Percentiles rank a stretch among this genome's conserved stretches.
phyloP scores from a whole-genome alignment of 495 filamentous ascomycete genomes.

The Podospora australis region DNA sequence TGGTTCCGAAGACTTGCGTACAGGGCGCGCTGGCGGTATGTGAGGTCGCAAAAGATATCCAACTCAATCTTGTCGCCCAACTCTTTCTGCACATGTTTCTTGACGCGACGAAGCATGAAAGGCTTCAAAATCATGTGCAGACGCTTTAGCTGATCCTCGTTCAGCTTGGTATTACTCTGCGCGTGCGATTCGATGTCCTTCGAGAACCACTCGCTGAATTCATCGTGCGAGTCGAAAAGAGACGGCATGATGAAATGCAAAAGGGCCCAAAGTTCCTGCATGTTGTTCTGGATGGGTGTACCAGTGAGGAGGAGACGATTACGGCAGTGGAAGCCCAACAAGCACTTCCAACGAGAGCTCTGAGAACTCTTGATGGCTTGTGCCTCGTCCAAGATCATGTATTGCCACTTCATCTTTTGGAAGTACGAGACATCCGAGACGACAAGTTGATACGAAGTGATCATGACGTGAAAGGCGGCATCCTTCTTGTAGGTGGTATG shows the following conservation, averaged over 20 bases:
- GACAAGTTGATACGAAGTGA: slow-evolving; percentile 96
- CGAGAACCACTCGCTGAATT: slow-evolving; percentile 99
- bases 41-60: slow-evolving; percentile 94
- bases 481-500: slow-evolving; percentile 91
- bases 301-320: slow-evolving; percentile 92
- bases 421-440: slow-evolving; percentile 94
- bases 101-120: slow-evolving; percentile 98
- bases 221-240: slow-evolving; percentile 95
- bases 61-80: slow-evolving; percentile 97
- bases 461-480: slow-evolving; percentile 87
- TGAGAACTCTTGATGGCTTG: slow-evolving; percentile 98
- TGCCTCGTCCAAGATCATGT: slow-evolving; percentile 98
- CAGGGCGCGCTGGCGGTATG: slow-evolving; percentile 92
- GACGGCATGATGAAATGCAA: slow-evolving; percentile 99
- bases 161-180: slow-evolving; percentile 96
- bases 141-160: slow-evolving; percentile 93
- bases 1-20: slow-evolving; percentile 88
- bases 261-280: slow-evolving; percentile 98
- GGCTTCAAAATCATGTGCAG: slow-evolving; percentile 98
- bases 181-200: slow-evolving; percentile 99
- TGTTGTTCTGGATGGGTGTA: slow-evolving; percentile 99
- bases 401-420: slow-evolving; percentile 98
- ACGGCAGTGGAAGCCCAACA: slow-evolving; percentile 90
- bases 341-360: slow-evolving; percentile 92
- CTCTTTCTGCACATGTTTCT: slow-evolving; percentile 98